Evolutionary conservation across 2,329 filamentous ascomycete genomes (phyloP), one percentile per base, ranked within the genome.

Genomic region (Sclerotinia minor): DNA sequence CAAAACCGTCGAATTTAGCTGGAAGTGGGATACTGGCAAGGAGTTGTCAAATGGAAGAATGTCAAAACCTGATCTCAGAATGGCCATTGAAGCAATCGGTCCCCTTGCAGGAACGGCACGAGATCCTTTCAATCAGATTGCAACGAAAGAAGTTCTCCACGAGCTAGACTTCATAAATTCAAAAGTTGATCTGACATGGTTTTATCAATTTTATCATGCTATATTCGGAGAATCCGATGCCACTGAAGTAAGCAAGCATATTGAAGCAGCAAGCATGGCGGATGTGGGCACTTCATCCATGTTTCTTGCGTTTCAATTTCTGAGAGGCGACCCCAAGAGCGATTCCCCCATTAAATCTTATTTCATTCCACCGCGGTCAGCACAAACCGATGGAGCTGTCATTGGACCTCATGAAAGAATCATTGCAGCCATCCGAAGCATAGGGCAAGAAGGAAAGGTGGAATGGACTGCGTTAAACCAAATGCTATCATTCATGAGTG

Each of bases 11-110:
- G 38, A 58, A 58, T 58, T 44, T 15, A 58, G n/a, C 24, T 58
- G 35, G 55, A 58, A 58, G 41, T 58, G 55, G 55, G 55, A 58
- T 19, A 44, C 55, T 44, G 55, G 38, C 15, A 58, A 58, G 17
- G 0, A 44, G n/a, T 44, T 58, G 8, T 58, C 55, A 24, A 58
- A 58, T 21, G 55, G 55, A 44, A 26, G 41, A 9, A 58, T 58
- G 8, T 58, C 55, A 5, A 58, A 58, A 17, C 55, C 55, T 58
- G 55, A 44, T 29, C 55, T 58, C 38, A 58, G 55, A 26, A 21
- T 58, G 15, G 55, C 38, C 7, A 44, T 58, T 21, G 38, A 58
- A 24, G 38, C 55, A 7, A 41, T 58, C 24, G 55, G 55, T 44
- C 55, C 38, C 13, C n/a, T 44, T 19, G 41, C 55, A 13, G 55